Evolutionary conservation across 2,329 filamentous ascomycete genomes (phyloP).

Genomic region (Colletotrichum scovillei): DNA sequence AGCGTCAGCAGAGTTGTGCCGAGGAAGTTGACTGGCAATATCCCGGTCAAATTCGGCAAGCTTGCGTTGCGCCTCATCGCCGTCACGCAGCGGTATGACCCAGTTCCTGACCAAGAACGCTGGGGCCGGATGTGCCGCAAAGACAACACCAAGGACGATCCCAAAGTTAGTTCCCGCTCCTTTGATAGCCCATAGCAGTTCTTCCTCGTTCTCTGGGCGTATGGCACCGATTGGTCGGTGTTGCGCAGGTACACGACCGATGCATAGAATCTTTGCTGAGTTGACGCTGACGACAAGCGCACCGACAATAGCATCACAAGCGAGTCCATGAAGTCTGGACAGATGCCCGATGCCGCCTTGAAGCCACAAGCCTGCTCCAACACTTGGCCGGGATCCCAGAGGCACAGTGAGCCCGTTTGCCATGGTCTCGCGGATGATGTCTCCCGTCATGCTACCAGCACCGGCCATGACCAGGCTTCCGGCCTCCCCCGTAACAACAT

Average conservation of each 20-base stretch:
- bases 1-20: slow-evolving; percentile 60
- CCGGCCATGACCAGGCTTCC: slow-evolving; percentile 59
- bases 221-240: slow-evolving; percentile 53
- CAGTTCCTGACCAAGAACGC: slow-evolving; percentile 54
- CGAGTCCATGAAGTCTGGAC: slow-evolving; percentile 64
- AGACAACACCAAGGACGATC: slow-evolving; percentile 64
- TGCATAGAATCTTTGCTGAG: slow-evolving; percentile 57
- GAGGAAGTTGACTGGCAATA: slow-evolving; percentile 52
- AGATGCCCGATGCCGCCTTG: slow-evolving; percentile 74
- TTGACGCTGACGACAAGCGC: slow-evolving; percentile 66
- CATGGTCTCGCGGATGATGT: slow-evolving; percentile 62
- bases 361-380: slow-evolving; percentile 72
- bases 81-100: slow-evolving; percentile 48
- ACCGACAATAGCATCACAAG: slow-evolving; percentile 71
- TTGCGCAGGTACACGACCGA: slow-evolving; percentile 62
- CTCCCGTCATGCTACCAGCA: slow-evolving; percentile 66
- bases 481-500: slow-evolving; percentile 49
- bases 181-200: slow-evolving; percentile 68
- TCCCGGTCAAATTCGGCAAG: slow-evolving; percentile 53
- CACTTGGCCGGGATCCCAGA: slow-evolving; percentile 70
- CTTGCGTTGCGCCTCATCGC: slow-evolving; percentile 44
- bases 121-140: slow-evolving; percentile 57
- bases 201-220: slow-evolving; percentile 57
- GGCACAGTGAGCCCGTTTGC: slow-evolving; percentile 64
- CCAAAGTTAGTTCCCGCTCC: slow-evolving; percentile 71